Evolutionary conservation across 345 rosid genomes (phyloP), one percentile per base, ranked within the genome.

Genomic region (Brassica juncea): DNA sequence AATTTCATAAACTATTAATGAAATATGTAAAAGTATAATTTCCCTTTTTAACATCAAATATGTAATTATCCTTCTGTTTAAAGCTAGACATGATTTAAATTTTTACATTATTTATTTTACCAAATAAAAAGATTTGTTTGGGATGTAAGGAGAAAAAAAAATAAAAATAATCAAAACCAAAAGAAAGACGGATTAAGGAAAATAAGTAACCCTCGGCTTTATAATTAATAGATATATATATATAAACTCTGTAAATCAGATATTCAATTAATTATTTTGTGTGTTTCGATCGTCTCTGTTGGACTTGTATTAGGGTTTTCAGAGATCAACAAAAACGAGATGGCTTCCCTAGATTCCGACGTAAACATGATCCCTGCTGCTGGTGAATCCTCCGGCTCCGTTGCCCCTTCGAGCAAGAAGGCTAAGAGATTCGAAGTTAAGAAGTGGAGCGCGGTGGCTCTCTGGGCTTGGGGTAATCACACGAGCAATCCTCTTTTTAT

Each of bases 391-490:
- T 87, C 94, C 1, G 79, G 86, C 83, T 84, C 81, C 80, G 68
- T 79, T n/a, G 86, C 74, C 5, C 55, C 91, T 27, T 89, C 89
- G 23, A 63, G 83, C 11, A 88, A 91, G 92, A 91, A 93, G 82
- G 85, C 96, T 15, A 91, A 95, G 82, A 83, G 88, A 25, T 93
- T 93, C 71, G 99, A 93, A 77, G 90, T 95, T 73, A 95, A 93
- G 28, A 95, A 93, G 87, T 93, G 99, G 99, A 91, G 87, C 68
- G 94, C 99, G 42, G 97, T 95, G 39, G 81, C 97, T 3, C 97
- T 95, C 66, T 95, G 98, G 97, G 97, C 97, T 21, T 95, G 96
- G 98, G 99, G 98, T 94, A 77, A 35, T 28, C 71, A 52, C 71
- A 52, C 67, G 21, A 34, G 0, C 14, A 79, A 54, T 84, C 84